These are phyloP conservation scores for Alternaria ventricosa DNA, from an alignment of 2,329 filamentous ascomycete genomes.

Conservation along the genomic window DNA sequence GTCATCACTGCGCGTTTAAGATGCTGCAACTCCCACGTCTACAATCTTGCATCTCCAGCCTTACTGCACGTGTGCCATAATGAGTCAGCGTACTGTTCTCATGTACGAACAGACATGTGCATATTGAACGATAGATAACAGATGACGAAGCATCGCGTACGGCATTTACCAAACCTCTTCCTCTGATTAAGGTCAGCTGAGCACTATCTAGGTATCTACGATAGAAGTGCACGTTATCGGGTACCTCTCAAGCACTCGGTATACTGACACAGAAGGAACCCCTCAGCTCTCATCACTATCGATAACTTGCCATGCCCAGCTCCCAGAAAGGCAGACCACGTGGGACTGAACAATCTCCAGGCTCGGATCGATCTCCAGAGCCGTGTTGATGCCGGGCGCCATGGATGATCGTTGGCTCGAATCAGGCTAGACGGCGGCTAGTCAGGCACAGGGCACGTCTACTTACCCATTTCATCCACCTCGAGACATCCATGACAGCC, in stretches of 20 bases:
- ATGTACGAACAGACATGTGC: neutral
- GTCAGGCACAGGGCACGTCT: conserved; percentile 27
- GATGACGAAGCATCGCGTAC: neutral
- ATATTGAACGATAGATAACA: neutral
- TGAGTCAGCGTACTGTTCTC: neutral
- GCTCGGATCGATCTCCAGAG: conserved; percentile 29
- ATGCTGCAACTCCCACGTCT: neutral
- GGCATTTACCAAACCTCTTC: neutral
- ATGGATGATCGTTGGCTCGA: conserved; percentile 32
- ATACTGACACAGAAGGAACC: neutral
- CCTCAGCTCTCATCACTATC: neutral
- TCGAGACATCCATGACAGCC: conserved; percentile 12
- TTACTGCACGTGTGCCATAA: neutral
- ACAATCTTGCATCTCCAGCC: neutral
- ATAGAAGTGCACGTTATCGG: neutral
- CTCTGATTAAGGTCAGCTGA: neutral
- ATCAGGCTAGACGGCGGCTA: conserved; percentile 28
- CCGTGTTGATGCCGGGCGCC: conserved; percentile 23
- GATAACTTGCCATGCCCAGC: neutral
- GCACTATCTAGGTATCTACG: neutral
- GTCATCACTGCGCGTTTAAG: neutral
- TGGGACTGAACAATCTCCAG: conserved; percentile 16
- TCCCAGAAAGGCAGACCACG: conserved; percentile 14
- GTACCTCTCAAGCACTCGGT: neutral
- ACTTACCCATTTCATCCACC: conserved; percentile 16